Evolutionary conservation across 2,329 filamentous ascomycete genomes (phyloP), one percentile per base, ranked within the genome.

Genomic region (Sclerotinia minor): DNA sequence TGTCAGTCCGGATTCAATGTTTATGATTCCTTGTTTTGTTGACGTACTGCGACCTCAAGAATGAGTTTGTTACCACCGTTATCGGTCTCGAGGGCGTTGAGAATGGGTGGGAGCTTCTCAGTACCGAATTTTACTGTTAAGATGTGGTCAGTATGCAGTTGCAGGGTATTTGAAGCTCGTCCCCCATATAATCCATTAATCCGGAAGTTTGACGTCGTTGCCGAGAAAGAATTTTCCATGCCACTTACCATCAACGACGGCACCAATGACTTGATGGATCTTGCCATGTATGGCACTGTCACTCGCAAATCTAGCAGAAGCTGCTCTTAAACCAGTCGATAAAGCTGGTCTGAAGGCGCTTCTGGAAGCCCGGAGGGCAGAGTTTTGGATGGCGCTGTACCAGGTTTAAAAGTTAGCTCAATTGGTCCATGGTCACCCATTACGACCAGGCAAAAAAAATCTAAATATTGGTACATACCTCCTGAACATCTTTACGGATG

Each of bases 31-130:
- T 47, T 65, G 61, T 69, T 29, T 65, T 71, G 65, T 73, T 70
- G 64, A 76, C 88, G 79, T 97, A 97, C 94, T 79, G 95, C 85
- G 81, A 98, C 95, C 87, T 99, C 95, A 74, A 99, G 89, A 74
- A 96, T 87, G 75, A 99, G 90, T 87, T 95, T 97, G 81, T 96
- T 86, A 81, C 91, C 92, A 82, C 91, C 90, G 85, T 98, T 98
- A 76, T 88, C 83, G 78, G 92, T 96, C 83, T 90, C 89, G 79
- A 99, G 87, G 80, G 95, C 95, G 85, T 99, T 98, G 81, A 98
- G 90, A 89, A 99, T 99, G 76, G 94, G 83, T 77, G 95, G 95
- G 75, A 99, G 92, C 84, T 94, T 92, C 74, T 94, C 91, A 76
- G 85, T 87, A 79, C 97, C 92, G 86, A 98, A 98, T 87, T 98